Evolutionary conservation across 306 rosid genomes (phyloP), one percentile per base, ranked within the genome.

Genomic region (Fragaria vesca): DNA sequence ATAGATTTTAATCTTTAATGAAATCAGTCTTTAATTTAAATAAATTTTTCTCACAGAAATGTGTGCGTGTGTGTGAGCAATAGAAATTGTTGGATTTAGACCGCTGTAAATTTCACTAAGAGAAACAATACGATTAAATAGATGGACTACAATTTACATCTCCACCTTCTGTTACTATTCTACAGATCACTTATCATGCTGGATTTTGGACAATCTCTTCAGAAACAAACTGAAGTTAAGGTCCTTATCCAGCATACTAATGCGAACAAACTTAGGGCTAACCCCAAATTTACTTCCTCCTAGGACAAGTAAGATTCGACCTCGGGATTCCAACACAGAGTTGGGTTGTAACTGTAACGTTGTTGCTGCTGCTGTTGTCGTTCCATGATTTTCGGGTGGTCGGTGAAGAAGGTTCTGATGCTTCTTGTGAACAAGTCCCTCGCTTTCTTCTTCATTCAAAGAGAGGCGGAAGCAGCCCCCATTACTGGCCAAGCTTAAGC

Each of bases 261-360:
- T 50, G 13, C 88, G 81, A 10, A 82, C 85, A 1, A 63, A 82
- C 72, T 70, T 58, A 8, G 86, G 12, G 63, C 75, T 48, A 5
- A 69, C 73, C 8, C 88, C 90, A n/a, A 87, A 87, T 32, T 78
- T 66, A 15, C 57, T 79, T 43, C 90, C 88, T 13, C 83, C 85
- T 78, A 75, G 83, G 74, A 26, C 89, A 95, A 91, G 86, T 93
- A 95, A 43, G 82, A 73, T 20, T 89, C 86, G 36, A 93, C 82
- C 60, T 85, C 86, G 71, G 96, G 80, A 66, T 87, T 88, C 99
- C 97, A 92, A 28, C 71, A 46, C 11, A 92, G 93, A 28, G 83
- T 40, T 12, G 98, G 98, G 13, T 80, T 79, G 85, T 4, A 92
- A 46, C 90, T 75, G 78, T 87, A 91, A 65, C 97, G 86, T 18